Evolutionary conservation across 805 yeast species (phyloP).

Genomic region (Diddensiella santjacobensis): DNA sequence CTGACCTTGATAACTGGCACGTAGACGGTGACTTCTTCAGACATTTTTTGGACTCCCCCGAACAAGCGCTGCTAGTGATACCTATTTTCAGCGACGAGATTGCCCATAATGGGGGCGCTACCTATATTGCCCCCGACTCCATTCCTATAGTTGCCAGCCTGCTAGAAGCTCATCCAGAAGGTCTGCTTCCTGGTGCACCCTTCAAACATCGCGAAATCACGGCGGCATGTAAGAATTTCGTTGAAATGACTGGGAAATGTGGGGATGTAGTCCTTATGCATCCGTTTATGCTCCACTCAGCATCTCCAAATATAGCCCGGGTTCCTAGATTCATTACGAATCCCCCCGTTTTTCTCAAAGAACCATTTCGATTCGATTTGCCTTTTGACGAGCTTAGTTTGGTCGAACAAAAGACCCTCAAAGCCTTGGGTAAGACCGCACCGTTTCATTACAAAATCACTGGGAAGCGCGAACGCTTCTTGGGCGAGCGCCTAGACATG

Average conservation of each 20-base stretch:
- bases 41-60: constrained; percentile 13
- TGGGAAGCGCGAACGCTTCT: constrained; percentile 3
- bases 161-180: constrained; percentile 13
- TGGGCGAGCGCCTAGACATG: constrained; percentile 4
- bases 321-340: constrained; percentile 16
- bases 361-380: constrained; percentile 9
- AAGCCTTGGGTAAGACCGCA: constrained; percentile 3
- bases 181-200: constrained; percentile 9
- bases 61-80: constrained; percentile 10
- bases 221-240: constrained; percentile 9
- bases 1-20: constrained; percentile 13
- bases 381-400: constrained; percentile 9
- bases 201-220: constrained; percentile 1
- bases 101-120: constrained; percentile 10
- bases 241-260: constrained; percentile 9
- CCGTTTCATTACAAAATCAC: constrained; percentile 3
- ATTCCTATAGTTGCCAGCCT: constrained; percentile 11
- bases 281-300: constrained; percentile 16
- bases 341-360: constrained; percentile 10
- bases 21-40: constrained; percentile 13
- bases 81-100: constrained; percentile 16
- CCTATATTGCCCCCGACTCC: constrained; percentile 14
- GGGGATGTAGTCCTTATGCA: constrained; percentile 14
- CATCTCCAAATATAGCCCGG: constrained; percentile 11
- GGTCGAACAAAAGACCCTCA: constrained; percentile 11